These are phyloP conservation scores for Candida dajiaensis DNA, from an alignment of 805 yeast genomes.

Conservation along the genomic window DNA sequence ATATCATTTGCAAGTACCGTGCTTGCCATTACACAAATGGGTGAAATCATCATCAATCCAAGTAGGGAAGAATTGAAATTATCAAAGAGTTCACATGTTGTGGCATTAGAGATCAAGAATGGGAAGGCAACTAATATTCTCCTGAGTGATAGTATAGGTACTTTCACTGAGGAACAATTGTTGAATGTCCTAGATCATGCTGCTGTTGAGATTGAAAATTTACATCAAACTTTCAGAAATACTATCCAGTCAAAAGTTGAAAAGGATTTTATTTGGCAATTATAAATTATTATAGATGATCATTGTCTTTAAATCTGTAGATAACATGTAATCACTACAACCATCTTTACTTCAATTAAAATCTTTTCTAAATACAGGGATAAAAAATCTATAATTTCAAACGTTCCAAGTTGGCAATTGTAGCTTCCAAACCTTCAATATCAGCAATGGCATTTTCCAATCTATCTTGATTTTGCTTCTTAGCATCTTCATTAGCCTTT, in stretches of 20 bases:
- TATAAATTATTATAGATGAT: conserved; percentile 5
- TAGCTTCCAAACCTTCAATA: conserved; percentile 81
- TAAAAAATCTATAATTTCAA: conserved; percentile 44
- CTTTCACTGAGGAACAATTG: conserved; percentile 52
- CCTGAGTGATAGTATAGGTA: conserved; percentile 69
- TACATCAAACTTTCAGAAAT: conserved; percentile 44
- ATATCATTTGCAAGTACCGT: conserved; percentile 56
- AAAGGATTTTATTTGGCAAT: conserved; percentile 56
- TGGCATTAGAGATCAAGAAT: conserved; percentile 52
- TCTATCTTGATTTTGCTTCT: conserved; percentile 65
- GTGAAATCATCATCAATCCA: conserved; percentile 39
- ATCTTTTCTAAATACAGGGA: background rate
- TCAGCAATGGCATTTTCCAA: conserved; percentile 75
- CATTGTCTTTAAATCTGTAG: background rate
- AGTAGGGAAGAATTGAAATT: conserved; percentile 33
- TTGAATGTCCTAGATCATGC: conserved; percentile 47
- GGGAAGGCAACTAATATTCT: conserved; percentile 49
- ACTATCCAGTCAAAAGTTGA: conserved; percentile 41
- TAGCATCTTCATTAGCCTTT: conserved; percentile 80
- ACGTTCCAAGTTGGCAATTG: conserved; percentile 78
- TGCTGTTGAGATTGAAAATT: conserved; percentile 37
- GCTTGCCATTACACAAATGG: conserved; percentile 32
- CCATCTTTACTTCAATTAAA: too few species aligned
- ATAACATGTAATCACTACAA: background rate
- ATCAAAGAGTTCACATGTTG: conserved; percentile 57